These are phyloP conservation scores for Colletotrichum plurivorum DNA, from an alignment of 2,329 filamentous ascomycete species.

Conservation along the genomic window DNA sequence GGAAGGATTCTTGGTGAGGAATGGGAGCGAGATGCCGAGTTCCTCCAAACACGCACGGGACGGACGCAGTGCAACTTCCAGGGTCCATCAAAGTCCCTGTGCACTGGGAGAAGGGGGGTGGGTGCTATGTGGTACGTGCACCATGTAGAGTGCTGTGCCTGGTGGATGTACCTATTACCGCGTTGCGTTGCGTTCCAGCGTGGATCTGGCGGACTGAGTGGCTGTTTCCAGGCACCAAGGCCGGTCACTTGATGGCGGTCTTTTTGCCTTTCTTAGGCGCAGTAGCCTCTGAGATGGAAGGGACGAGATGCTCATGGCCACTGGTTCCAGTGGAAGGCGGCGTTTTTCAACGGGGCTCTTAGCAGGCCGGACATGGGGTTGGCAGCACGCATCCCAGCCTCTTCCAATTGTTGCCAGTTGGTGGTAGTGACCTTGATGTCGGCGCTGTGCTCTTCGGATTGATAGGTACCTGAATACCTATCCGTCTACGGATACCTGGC, in stretches of 20 bases:
- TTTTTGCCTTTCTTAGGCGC: too few relatives aligned
- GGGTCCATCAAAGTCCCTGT: slow-evolving; percentile 23
- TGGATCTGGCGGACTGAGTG: slow-evolving; percentile 3
- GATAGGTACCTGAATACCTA: neutral
- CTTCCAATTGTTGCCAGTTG: slow-evolving; percentile 18
- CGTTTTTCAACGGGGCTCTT: slow-evolving; percentile 11
- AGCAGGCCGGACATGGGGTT: neutral
- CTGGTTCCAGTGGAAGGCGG: slow-evolving; percentile 7
- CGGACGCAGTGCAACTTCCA: slow-evolving; percentile 25
- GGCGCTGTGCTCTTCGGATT: neutral
- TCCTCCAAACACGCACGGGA: neutral
- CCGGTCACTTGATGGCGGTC: too few relatives aligned
- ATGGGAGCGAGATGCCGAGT: slow-evolving; percentile 5
- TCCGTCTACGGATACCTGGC: slow-evolving; percentile 1
- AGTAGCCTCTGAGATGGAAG: neutral
- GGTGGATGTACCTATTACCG: neutral
- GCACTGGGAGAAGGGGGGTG: neutral
- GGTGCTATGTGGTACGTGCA: slow-evolving; percentile 13
- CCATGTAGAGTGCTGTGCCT: neutral
- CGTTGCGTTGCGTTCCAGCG: too few relatives aligned
- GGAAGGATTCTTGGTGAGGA: neutral
- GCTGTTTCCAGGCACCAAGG: neutral
- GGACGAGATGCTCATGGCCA: slow-evolving; percentile 3
- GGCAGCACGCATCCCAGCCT: slow-evolving; percentile 23
- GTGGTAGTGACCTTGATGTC: slow-evolving; percentile 2